Evolutionary conservation across 441 rosid genomes (phyloP).

Genomic region (Populus trichocarpa): DNA sequence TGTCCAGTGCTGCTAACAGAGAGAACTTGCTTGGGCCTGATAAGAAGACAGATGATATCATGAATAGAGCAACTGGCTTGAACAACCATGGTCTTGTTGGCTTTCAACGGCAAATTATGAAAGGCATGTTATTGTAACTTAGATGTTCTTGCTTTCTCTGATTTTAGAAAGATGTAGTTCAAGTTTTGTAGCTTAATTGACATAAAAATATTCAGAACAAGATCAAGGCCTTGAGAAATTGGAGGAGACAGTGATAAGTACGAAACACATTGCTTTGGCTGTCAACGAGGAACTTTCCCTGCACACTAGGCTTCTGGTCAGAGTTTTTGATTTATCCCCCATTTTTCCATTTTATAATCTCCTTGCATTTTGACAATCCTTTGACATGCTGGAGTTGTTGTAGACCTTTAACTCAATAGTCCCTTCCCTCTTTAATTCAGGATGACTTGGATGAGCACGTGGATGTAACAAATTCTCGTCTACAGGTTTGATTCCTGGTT

Average conservation of each 20-base stretch:
- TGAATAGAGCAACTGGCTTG: neutral
- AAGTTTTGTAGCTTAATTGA: neutral
- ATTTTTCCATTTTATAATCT: neutral
- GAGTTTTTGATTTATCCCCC: neutral
- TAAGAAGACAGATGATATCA: neutral
- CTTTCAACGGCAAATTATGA: neutral
- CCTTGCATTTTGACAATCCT: neutral
- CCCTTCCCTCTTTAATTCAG: neutral
- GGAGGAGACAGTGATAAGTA: neutral
- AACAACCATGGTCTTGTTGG: neutral
- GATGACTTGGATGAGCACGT: neutral
- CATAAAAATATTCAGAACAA: neutral
- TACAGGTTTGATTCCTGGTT: neutral
- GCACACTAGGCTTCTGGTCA: neutral
- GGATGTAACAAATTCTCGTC: neutral
- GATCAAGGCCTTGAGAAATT: neutral
- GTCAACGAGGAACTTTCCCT: neutral
- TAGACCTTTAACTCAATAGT: neutral
- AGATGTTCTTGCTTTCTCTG: neutral
- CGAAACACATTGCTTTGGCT: neutral
- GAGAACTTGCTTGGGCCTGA: neutral
- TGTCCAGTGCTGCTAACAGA: neutral
- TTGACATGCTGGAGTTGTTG: neutral
- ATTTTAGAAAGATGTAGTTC: neutral
- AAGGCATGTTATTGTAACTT: neutral